Percentiles rank a stretch among this genome's conserved stretches.
Evolutionary conservation across 768 basidiomycete genomes (phyloP).

Genomic region (Cystobasidium ongulense): DNA sequence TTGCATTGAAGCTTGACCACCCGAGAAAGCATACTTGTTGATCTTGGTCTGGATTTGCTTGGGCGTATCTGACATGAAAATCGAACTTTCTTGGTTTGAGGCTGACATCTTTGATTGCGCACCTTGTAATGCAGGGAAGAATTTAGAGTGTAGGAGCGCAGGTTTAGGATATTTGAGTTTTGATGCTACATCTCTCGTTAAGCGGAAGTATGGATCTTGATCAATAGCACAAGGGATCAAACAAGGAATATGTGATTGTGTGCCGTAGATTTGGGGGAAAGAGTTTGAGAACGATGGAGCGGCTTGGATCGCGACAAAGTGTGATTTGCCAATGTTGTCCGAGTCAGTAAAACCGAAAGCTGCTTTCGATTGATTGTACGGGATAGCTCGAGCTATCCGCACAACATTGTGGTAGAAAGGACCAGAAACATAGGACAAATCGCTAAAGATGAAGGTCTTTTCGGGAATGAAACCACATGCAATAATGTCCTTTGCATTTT

Average conservation of each 20-base stretch:
- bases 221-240: constrained; percentile 98
- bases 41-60: constrained; percentile 96
- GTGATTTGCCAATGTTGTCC: constrained; percentile 95
- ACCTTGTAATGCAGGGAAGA: constrained; percentile 96
- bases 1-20: constrained; percentile 90
- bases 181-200: constrained; percentile 88
- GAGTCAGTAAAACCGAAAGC: constrained; percentile 96
- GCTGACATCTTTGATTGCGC: constrained; percentile 99
- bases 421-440: constrained; percentile 82
- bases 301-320: constrained; percentile 92
- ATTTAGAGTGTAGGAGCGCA: constrained; percentile 81
- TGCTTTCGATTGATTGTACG: constrained; percentile 83
- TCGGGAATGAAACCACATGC: constrained; percentile 85
- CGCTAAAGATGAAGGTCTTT: constrained; percentile 94
- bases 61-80: constrained; percentile 89
- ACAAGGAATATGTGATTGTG: constrained; percentile 69
- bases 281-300: constrained; percentile 95
- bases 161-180: constrained; percentile 96
- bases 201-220: constrained; percentile 84
- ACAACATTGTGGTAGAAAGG: constrained; percentile 90
- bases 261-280: constrained; percentile 94
- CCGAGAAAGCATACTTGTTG: constrained; percentile 89
- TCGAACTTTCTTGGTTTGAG: constrained; percentile 80
- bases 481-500: constrained; percentile 92
- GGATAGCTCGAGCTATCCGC: constrained; percentile 83